Conservation (phyloP, 2,329 filamentous ascomycete species). For the Ceratocystis diversiconidia region DNA sequence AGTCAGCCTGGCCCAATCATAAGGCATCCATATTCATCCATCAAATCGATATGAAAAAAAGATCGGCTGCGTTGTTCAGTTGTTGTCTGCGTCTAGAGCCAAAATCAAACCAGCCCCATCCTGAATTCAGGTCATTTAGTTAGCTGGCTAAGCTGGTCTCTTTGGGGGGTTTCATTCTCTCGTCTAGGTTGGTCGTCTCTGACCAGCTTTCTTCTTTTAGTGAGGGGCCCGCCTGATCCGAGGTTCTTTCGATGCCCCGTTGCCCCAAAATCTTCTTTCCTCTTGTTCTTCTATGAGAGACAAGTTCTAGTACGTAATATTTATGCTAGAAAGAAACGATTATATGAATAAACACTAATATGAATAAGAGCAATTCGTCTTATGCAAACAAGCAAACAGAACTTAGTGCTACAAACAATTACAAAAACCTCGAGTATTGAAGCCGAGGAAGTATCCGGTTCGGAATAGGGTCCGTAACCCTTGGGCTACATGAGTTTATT, state of each 20-base stretch:
- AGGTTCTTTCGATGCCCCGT: not conserved
- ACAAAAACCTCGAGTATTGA: too few species aligned
- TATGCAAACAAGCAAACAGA: too few species aligned
- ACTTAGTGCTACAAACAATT: too few species aligned
- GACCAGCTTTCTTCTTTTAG: not conserved
- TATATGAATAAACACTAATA: too few species aligned
- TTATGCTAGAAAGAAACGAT: too few species aligned
- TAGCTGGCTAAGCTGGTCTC: not conserved
- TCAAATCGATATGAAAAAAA: not conserved
- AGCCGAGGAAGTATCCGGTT: too few species aligned
- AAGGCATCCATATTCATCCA: not conserved
- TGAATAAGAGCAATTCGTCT: too few species aligned
- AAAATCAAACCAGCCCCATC: not conserved
- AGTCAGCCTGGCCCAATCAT: not conserved
- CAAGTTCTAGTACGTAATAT: too few species aligned
- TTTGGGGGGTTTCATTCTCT: not conserved
- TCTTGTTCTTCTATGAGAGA: not conserved
- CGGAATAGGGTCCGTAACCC: too few species aligned
- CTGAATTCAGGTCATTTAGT: not conserved
- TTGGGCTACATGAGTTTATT: too few species aligned
- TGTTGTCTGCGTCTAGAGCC: not conserved
- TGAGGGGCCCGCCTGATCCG: not conserved
- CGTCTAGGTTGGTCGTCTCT: not conserved
- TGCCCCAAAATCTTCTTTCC: not conserved
- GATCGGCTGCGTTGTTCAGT: not conserved